These are phyloP conservation scores for Pseudoturritis turrita DNA, from an alignment of 345 rosid genomes.

Conservation along the genomic window DNA sequence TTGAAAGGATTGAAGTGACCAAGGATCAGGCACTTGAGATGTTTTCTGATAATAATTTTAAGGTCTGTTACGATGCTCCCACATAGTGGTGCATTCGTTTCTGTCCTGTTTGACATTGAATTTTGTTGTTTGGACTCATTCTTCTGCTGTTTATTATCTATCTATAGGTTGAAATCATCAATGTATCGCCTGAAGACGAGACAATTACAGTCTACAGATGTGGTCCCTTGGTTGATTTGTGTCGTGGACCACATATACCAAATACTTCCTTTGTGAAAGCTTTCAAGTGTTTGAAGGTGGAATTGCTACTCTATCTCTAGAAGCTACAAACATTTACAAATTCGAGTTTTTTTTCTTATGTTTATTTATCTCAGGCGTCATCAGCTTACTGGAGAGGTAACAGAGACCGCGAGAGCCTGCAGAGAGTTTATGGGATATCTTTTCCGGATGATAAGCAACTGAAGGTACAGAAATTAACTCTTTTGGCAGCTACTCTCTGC, in stretches of 20 bases:
- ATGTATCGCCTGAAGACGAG: conserved; percentile 62
- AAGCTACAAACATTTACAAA: neutral
- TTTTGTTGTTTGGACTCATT: neutral
- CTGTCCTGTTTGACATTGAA: neutral
- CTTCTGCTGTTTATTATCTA: neutral
- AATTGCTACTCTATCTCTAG: neutral
- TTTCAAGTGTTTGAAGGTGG: conserved; percentile 76
- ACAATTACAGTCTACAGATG: conserved; percentile 84
- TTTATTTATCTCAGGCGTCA: conserved; percentile 49
- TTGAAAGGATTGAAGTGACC: conserved; percentile 83
- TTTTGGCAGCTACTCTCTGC: no score
- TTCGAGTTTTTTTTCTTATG: neutral
- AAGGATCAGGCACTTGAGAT: conserved; percentile 67
- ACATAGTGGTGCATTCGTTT: neutral
- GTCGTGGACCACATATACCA: conserved; percentile 96
- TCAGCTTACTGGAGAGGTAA: conserved; percentile 91
- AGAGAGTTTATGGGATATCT: conserved; percentile 89
- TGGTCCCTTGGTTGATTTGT: conserved; percentile 80
- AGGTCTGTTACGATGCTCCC: conserved; percentile 40
- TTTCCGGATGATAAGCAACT: conserved; percentile 67
- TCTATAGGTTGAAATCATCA: conserved; percentile 74
- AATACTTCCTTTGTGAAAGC: conserved; percentile 82
- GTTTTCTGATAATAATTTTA: conserved; percentile 76
- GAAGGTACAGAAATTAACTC: conserved; percentile 56
- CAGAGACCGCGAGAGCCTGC: conserved; percentile 76